These are phyloP conservation scores for Grammothele lineata DNA, from an alignment of 768 basidiomycete genomes.

Conservation along the genomic window DNA sequence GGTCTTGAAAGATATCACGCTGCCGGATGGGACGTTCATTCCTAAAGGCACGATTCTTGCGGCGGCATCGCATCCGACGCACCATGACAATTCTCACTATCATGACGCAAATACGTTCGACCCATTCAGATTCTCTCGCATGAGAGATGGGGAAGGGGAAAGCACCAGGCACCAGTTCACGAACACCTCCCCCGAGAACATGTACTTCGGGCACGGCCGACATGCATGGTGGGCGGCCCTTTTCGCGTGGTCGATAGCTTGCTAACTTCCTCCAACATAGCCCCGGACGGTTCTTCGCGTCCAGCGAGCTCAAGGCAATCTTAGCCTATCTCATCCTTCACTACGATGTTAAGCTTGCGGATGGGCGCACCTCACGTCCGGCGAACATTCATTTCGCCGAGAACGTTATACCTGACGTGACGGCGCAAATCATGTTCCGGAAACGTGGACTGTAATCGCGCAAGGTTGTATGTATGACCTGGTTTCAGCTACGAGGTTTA, in stretches of 20 bases:
- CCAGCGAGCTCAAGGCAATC: conserved; percentile 31
- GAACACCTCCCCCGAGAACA: conserved; percentile 7
- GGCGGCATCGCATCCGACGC: conserved; percentile 26
- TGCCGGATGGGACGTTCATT: conserved; percentile 40
- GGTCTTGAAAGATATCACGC: conserved; percentile 34
- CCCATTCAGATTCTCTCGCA: conserved; percentile 35
- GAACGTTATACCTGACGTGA: too few species aligned
- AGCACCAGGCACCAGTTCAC: conserved; percentile 7
- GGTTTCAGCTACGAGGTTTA: too few species aligned
- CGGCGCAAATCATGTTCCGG: too few species aligned
- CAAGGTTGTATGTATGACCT: too few species aligned
- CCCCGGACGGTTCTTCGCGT: conserved; percentile 34
- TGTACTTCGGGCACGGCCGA: conserved; percentile 13
- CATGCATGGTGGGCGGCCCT: conserved; percentile 12
- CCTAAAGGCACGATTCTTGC: conserved; percentile 35
- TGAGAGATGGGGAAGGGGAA: conserved; percentile 19
- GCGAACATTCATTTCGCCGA: too few species aligned
- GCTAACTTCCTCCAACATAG: conserved; percentile 13
- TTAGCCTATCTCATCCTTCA: conserved; percentile 28
- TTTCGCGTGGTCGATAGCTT: neutral
- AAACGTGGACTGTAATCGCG: too few species aligned
- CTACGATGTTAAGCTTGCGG: conserved; percentile 28
- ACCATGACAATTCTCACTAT: conserved; percentile 30
- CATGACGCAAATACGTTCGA: conserved; percentile 36
- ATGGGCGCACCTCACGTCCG: too few species aligned